Base-by-base conservation (phyloP, 441 rosid genomes). In the Viola pubescens region DNA sequence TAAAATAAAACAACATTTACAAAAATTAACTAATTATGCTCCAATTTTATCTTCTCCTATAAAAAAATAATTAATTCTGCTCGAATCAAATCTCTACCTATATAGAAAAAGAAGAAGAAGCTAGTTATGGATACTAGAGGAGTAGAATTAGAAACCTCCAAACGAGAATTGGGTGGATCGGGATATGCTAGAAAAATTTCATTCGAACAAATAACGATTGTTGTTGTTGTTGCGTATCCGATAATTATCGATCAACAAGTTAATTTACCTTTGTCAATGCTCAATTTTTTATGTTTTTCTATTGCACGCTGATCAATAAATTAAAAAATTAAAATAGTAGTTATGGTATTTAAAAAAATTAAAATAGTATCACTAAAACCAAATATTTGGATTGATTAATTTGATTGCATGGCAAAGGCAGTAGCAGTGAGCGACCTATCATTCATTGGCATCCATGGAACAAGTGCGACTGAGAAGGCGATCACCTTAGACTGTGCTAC, bases 191-290 rank as follows among this genome's bases (percentile, higher is more conserved):
- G 62, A 48, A 54, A 13, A 5, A 69, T 77, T 51, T 19, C 52
- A 0, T 80, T 70, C 40, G 56, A 65, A 10, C 37, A 73, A 5
- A 75, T 80, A 49, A 70, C 55, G 41, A n/a, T n/a, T n/a, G 57
- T 77, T 0, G 3, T 45, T 8, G 66, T 13, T 2, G 13, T 52
- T 3, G 10, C 42, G 2, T 60, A 65, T 3, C 85, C 80, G n/a
- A 73, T 78, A 44, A 55, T 63, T 5, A 71, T 77, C 4, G 61
- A 80, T 50, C 85, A 77, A 42, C 44, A 65, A 19, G 26, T 19
- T 19, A 19, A 19, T 19, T 19, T 19, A 19, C 26, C 26, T 19
- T 19, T 19, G 26, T 19, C 26, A 19, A 0, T 19, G 26, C 26
- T 19, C 26, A 19, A 19, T 19, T 19, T 19, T 19, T 19, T 19